Evolutionary conservation across 306 rosid genomes (phyloP), one percentile per base, ranked within the genome.

Genomic region (Sechiopsis laciniata): DNA sequence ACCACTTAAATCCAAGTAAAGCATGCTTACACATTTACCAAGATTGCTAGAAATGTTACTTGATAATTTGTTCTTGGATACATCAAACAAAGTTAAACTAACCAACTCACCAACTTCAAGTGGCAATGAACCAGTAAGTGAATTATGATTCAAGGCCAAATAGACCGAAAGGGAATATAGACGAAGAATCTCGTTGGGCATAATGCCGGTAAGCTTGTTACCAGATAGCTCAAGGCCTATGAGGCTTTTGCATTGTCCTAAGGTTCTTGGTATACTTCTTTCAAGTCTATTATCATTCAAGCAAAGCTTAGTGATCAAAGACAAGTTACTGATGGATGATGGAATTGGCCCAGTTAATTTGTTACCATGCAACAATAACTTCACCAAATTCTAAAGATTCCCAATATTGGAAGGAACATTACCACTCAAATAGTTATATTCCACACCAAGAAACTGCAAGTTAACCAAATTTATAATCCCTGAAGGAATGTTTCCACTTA

Each of bases 251-350:
- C 51, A 46, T 46, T 46, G 51, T 46, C 51, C 51, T 46, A 46
- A 46, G 51, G 70, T 73, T 80, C 16, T 7, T 76, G 37, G 37
- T 32, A 32, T 32, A 32, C 37, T 32, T 32, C 37, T 5, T 32
- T 32, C 37, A 5, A 32, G 61, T 20, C 8, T 50, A 40, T 84
- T 84, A 3, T 8, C 19, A 20, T 6, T 21, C 80, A 84, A 12
- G 56, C 0, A 17, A 37, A 79, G 72, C 9, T 0, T 19, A 7
- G 69, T 54, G 9, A 84, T 14, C 26, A 10, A 10, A 20, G 83
- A 78, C 63, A 84, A 66, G 78, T 84, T 77, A n/a, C 82, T 82
- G 3, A 77, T 1, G 12, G 78, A 79, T 12, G 64, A 57, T 12
- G 85, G 80, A 4, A 84, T 59, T 51, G 55, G 8, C 40, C 80